Base-by-base conservation (phyloP, 306 rosid genomes). In the Hippophae gyantsensis region DNA sequence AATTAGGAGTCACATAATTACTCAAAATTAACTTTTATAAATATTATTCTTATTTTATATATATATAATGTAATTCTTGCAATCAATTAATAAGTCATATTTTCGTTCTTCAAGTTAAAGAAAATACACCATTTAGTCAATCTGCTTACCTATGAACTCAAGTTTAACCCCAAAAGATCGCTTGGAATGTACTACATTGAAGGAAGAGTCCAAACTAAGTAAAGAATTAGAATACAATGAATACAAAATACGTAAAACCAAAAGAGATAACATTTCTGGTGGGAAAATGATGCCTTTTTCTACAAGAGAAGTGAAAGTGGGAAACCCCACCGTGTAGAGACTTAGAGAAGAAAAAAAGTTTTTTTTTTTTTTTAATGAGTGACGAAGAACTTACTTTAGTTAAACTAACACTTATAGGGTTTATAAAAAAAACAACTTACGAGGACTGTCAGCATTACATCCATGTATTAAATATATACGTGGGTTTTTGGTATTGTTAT, bases 131-230 rank as follows among this genome's bases (percentile, higher is more conserved):
- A 32, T 32, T 32, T 32, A 2, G 38, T 32, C 38, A 32, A 32
- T 68, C 69, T 67, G 60, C 56, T 43, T 62, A 62, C 58, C 73
- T 57, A 57, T 41, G 52, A 55, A 60, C 60, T 78, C 72, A 54
- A 73, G 76, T 69, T 77, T 63, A 70, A 67, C 58, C 48, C 58
- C 42, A 58, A 65, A 54, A 52, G 64, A 70, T 81, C 42, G 81
- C 95, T 84, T 89, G 51, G 68, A 60, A 64, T 64, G 63, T 67
- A 89, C 84, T 78, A 53, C 92, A 32, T 76, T 52, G 58, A 56
- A 69, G 71, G 41, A 76, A 70, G 97, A 89, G 97, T 86, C 72
- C 70, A 73, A 72, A 69, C 67, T 71, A 89, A 89, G 97, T 69
- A 76, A 89, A 65, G 68, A 70, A 66, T 23, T 52, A 71, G 58